Conservation (phyloP, 371 early-diverging fungal genomes). For the Polyrhizophydium stewartii region DNA sequence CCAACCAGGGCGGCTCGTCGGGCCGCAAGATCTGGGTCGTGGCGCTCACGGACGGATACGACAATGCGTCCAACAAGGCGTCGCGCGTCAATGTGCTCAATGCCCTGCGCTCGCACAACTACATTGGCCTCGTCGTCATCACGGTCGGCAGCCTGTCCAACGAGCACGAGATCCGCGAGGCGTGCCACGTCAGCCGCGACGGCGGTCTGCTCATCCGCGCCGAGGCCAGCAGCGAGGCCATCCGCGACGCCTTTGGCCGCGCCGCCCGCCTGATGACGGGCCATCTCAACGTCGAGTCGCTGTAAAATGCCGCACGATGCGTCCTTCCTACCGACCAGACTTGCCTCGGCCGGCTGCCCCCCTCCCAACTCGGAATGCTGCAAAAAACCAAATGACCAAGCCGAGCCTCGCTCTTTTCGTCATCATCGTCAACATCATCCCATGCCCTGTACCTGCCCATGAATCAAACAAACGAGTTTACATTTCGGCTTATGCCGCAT, state of each 20-base stretch:
- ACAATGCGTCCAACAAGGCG: slow-evolving; percentile 5
- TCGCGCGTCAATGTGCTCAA: neutral
- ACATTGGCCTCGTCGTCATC: slow-evolving; percentile 21
- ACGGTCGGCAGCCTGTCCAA: slow-evolving; percentile 19
- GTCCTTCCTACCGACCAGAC: too few relatives aligned
- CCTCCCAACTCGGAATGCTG: too few relatives aligned
- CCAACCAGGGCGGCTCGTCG: neutral
- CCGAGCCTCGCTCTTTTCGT: too few relatives aligned
- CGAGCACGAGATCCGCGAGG: slow-evolving; percentile 10
- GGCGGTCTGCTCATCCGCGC: slow-evolving; percentile 16
- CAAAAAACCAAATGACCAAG: too few relatives aligned
- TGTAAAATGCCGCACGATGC: too few relatives aligned
- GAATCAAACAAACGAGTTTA: too few relatives aligned
- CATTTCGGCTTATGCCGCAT: too few relatives aligned
- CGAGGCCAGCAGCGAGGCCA: slow-evolving; percentile 13
- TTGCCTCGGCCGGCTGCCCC: too few relatives aligned
- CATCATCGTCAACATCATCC: too few relatives aligned
- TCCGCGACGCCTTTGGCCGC: slow-evolving; percentile 19
- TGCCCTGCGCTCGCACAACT: slow-evolving; percentile 1
- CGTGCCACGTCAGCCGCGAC: neutral
- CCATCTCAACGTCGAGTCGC: slow-evolving; percentile 8
- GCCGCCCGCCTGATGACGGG: slow-evolving; percentile 9
- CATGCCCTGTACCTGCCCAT: too few relatives aligned
- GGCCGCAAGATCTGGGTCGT: slow-evolving; percentile 17
- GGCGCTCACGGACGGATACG: slow-evolving; percentile 26